Evolutionary conservation across 257 asterid genomes (phyloP), one percentile per base, ranked within the genome.

Genomic region (Salvia miltiorrhiza): DNA sequence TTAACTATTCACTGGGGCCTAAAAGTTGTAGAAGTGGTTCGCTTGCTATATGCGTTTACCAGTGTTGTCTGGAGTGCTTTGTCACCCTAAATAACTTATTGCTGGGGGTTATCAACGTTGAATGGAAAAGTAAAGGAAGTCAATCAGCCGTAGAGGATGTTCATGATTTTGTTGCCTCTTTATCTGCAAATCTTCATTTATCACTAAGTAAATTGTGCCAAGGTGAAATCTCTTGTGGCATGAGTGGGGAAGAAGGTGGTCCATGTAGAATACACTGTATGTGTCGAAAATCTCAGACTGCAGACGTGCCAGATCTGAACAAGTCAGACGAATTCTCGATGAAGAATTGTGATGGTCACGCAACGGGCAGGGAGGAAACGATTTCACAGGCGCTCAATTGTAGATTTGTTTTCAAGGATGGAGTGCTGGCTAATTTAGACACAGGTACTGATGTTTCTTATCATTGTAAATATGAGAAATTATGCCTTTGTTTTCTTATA

Each of bases 401-500:
- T 21, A 77, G 75, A 49, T 82, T 83, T 32, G 72, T 78, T 37
- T 85, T 86, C 85, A 87, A 80, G 76, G 88, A 85, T 32, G 96
- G 93, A 39, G 88, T 94, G 4, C 75, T 87, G 86, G 76, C 79
- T 59, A 63, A 41, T 24, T 59, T 78, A 52, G 90, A 72, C 17
- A 43, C 79, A 43, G 84, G 80, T 53, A 61, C 45, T 39, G 82
- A 80, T 52, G 81, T 44, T 73, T 64, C 78, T 65, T 81, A 76
- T 79, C 90, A 89, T 67, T 91, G 97, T 88, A 85, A 89, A 82
- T 87, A 85, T 41, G 85, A 87, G 76, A 86, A 82, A 74, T 50
- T 91, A 64, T 94, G 97, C 79, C 98, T 94, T 74, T 83, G 92
- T 80, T 81, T 81, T 64, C 89, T 94, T 80, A 82, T 85, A 81